A percentile compares a stretch with the other conserved stretches of the same genome.
Evolutionary conservation across 805 yeast species (phyloP).

Genomic region (Kodamaea lidongshanica): DNA sequence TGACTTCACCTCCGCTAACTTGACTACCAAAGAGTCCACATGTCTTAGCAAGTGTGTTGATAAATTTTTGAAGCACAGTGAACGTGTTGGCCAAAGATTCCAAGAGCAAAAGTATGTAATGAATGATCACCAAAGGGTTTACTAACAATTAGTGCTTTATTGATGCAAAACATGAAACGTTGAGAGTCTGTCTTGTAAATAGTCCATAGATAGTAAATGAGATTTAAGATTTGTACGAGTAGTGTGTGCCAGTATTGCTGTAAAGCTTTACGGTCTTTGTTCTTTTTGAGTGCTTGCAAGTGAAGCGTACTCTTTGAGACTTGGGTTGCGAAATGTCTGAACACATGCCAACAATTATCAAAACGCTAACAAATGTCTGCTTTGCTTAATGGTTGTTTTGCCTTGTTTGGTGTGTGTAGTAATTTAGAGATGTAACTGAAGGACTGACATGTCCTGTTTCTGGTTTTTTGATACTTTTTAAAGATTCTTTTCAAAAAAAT

Average conservation of each 20-base stretch:
- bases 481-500: too few relatives aligned
- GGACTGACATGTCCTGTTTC: too few relatives aligned
- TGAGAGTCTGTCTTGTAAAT: constrained; percentile 8
- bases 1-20: constrained; percentile 89
- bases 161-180: constrained; percentile 59
- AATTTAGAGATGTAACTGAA: too few relatives aligned
- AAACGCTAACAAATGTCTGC: too few relatives aligned
- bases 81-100: constrained; percentile 97
- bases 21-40: constrained; percentile 75
- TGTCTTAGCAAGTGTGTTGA: constrained; percentile 93
- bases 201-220: constrained; percentile 1
- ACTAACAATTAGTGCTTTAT: constrained; percentile 45
- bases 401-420: too few relatives aligned
- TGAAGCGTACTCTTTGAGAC: too few relatives aligned
- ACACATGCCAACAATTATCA: too few relatives aligned
- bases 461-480: too few relatives aligned
- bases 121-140: constrained; percentile 2
- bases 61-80: constrained; percentile 95
- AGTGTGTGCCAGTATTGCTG: background rate
- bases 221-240: background rate
- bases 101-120: constrained; percentile 79
- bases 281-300: too few relatives aligned
- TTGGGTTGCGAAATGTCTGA: too few relatives aligned
- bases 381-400: too few relatives aligned
- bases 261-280: too few relatives aligned